Evolutionary conservation across 1,284 basidiomycete genomes (phyloP), one percentile per base, ranked within the genome.

Genomic region (Tausonia pullulans): DNA sequence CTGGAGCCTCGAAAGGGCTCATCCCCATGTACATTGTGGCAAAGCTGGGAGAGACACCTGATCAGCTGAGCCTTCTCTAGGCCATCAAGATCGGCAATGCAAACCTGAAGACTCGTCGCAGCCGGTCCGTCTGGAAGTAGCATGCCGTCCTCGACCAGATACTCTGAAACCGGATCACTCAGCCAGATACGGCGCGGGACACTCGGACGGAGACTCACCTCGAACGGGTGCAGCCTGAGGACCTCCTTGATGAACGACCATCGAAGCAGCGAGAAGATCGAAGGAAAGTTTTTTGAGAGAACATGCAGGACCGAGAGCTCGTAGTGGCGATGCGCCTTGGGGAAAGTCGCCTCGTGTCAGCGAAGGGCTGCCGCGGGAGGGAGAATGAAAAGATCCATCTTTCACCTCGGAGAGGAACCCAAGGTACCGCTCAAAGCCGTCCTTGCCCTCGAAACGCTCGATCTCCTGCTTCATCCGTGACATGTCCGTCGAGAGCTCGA

Each of bases 1-100:
- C 81, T 0, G 80, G 81, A 0, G 80, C 78, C 51, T 81, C 78
- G 68, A 79, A 81, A 8, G 81, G 81, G 8, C 77, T 79, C 74
- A 79, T 80, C 41, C 79, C 77, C 67, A 71, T 68, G 65, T 72
- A 77, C 77, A 78, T 79, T 62, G 73, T 73, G 0, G 75, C 75
- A 62, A 27, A 27, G 27, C 27, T 27, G 27, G 27, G 27, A 27
- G 27, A 27, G 27, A 27, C 27, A 27, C 27, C 27, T 27, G 27
- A 27, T 27, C 27, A 27, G 27, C 27, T 2, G 27, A 27, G 1
- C 27, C 27, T 27, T 1, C 27, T 27, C 27, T 27, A 27, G 27
- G 27, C 27, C 27, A 27, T 27, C 27, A 27, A 27, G 27, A 27
- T 27, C 27, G 27, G 27, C 27, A 27, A 27, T 27, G 27, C 27